A percentile compares a stretch with the other conserved stretches of the same genome.
phyloP scores from a whole-genome alignment of 768 basidiomycete species.

The Harrya chromipes region DNA sequence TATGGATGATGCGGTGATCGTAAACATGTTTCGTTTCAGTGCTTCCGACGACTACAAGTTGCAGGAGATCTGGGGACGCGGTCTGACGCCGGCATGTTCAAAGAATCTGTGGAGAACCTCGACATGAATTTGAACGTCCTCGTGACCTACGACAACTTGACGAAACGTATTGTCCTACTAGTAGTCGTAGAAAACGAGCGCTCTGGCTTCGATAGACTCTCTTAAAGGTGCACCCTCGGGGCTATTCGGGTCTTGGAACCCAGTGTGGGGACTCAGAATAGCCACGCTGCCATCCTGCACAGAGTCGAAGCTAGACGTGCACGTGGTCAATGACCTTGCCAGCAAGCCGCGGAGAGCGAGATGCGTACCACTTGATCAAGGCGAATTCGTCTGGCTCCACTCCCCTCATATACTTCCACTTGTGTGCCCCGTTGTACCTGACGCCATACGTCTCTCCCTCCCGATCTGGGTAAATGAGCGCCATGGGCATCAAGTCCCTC shows the following conservation, averaged over 20 bases:
- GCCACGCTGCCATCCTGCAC: constrained; percentile 35
- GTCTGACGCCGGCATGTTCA: too few relatives aligned
- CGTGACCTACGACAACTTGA: too few relatives aligned
- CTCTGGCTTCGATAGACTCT: constrained; percentile 36
- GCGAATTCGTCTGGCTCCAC: constrained; percentile 45
- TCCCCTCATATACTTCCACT: constrained; percentile 45
- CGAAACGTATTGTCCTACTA: not conserved
- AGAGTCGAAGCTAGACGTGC: constrained; percentile 30
- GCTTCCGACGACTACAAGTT: too few relatives aligned
- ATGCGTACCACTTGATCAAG: constrained; percentile 45
- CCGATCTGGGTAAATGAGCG: constrained; percentile 40
- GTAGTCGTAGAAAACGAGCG: constrained; percentile 35
- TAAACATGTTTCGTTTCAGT: too few relatives aligned
- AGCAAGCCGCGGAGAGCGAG: not conserved
- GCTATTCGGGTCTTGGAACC: constrained; percentile 33
- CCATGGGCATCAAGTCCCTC: constrained; percentile 37
- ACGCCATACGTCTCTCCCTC: constrained; percentile 44
- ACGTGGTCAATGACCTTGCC: not conserved
- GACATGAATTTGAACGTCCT: too few relatives aligned
- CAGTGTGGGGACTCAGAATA: constrained; percentile 33
- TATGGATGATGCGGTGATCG: too few relatives aligned
- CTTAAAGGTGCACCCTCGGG: constrained; percentile 29
- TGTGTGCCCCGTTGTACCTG: constrained; percentile 36
- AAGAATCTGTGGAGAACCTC: too few relatives aligned
- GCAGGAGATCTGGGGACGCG: too few relatives aligned